These are phyloP conservation scores for Groenewaldozyma salmanticensis DNA, from an alignment of 805 yeast species.

Conservation along the genomic window DNA sequence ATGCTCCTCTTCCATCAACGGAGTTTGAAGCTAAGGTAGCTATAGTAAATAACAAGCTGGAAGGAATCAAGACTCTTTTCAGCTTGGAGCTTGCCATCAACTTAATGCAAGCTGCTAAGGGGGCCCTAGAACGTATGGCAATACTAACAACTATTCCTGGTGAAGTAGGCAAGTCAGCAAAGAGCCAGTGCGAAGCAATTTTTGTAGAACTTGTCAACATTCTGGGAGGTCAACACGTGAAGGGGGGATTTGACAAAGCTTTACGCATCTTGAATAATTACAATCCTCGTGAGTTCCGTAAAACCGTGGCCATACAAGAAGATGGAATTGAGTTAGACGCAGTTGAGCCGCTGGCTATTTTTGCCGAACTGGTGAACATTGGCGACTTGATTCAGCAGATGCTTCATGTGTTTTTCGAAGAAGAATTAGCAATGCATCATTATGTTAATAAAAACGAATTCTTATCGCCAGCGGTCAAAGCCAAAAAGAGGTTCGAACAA, in stretches of 20 bases:
- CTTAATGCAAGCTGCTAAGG: constrained; percentile 58
- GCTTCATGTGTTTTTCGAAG: constrained; percentile 82
- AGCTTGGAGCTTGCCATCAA: constrained; percentile 72
- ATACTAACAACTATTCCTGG: constrained; percentile 32
- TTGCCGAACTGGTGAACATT: constrained; percentile 82
- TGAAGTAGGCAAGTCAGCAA: constrained; percentile 29
- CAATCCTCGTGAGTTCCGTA: constrained; percentile 42
- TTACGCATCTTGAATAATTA: constrained; percentile 58
- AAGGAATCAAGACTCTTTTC: constrained; percentile 64
- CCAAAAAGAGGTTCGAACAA: constrained; percentile 73
- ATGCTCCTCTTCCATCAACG: constrained; percentile 33
- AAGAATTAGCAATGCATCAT: constrained; percentile 51
- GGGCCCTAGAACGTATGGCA: constrained; percentile 49
- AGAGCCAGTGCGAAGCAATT: constrained; percentile 45
- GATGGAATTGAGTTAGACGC: constrained; percentile 17
- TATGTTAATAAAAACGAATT: constrained; percentile 71
- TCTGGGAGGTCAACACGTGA: constrained; percentile 66
- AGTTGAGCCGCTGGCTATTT: constrained; percentile 78
- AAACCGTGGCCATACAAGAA: constrained; percentile 16
- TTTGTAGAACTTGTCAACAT: constrained; percentile 56
- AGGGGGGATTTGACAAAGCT: constrained; percentile 78
- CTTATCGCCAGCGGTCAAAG: constrained; percentile 63
- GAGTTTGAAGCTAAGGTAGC: constrained; percentile 76
- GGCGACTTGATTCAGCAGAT: constrained; percentile 91
- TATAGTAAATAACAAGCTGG: constrained; percentile 63